Percentiles rank a stretch among this genome's conserved stretches.
Evolutionary conservation across 352 stramenopile genomes (phyloP).

Genomic region (Detonula confervacea): DNA sequence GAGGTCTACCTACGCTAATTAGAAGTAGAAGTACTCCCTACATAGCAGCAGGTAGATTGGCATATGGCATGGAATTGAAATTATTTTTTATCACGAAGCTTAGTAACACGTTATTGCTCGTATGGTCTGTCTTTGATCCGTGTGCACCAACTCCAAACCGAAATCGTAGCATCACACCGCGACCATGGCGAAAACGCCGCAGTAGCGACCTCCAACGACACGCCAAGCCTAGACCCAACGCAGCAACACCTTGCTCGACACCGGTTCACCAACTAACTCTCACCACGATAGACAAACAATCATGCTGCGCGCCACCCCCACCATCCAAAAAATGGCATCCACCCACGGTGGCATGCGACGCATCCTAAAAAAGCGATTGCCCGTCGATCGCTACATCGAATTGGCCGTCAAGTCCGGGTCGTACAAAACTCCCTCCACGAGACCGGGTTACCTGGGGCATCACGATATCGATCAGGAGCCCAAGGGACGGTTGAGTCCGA

Average conservation of each 20-base stretch:
- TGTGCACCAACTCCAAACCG: too few species aligned
- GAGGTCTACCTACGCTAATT: too few species aligned
- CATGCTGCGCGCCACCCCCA: slow-evolving; percentile 36
- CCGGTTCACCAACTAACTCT: too few species aligned
- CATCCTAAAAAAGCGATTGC: slow-evolving; percentile 68
- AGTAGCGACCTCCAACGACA: not conserved
- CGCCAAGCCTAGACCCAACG: too few species aligned
- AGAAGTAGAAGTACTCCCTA: too few species aligned
- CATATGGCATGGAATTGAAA: too few species aligned
- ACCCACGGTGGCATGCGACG: slow-evolving; percentile 66
- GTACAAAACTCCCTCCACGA: slow-evolving; percentile 54
- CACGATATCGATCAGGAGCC: slow-evolving; percentile 34
- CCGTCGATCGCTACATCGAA: slow-evolving; percentile 69
- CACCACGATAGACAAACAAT: not conserved
- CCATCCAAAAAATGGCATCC: slow-evolving; percentile 54
- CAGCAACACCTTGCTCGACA: too few species aligned
- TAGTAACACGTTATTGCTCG: too few species aligned
- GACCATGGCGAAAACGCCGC: not conserved
- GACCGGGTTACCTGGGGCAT: slow-evolving; percentile 45
- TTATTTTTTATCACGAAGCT: too few species aligned
- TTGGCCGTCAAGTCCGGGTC: slow-evolving; percentile 68
- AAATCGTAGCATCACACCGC: not conserved
- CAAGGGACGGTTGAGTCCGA: slow-evolving; percentile 3
- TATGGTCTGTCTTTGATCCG: too few species aligned
- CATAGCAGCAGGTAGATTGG: too few species aligned